Percentiles rank a stretch among this genome's conserved stretches.
These are phyloP conservation scores for Ceratocystis cubensis DNA, from an alignment of 2,329 filamentous ascomycete genomes.

Conservation along the genomic window DNA sequence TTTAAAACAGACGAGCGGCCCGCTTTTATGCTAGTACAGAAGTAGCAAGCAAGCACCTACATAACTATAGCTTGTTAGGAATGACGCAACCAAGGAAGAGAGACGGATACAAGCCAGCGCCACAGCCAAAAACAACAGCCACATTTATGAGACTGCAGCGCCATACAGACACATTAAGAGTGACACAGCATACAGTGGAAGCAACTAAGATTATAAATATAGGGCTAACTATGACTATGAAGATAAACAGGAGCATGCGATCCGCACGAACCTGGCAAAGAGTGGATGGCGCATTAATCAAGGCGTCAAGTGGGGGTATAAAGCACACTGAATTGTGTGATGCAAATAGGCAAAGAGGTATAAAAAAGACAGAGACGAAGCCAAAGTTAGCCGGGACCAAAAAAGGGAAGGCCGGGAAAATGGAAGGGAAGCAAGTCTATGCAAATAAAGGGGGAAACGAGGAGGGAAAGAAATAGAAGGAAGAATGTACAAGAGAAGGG, in stretches of 20 bases:
- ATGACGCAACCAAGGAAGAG: background rate
- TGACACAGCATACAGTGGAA: background rate
- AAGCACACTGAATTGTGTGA: background rate
- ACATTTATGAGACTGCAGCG: background rate
- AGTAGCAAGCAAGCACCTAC: too few species aligned
- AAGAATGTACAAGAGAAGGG: background rate
- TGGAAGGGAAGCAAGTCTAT: background rate
- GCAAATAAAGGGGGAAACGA: background rate
- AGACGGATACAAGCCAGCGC: background rate
- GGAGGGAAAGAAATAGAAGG: background rate
- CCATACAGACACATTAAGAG: background rate
- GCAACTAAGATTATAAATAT: constrained; percentile 8
- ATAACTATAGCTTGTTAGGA: background rate
- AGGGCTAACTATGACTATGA: constrained; percentile 4
- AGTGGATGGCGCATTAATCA: background rate
- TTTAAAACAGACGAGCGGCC: background rate
- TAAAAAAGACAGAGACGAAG: background rate
- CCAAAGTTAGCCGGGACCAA: background rate
- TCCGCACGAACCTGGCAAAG: background rate
- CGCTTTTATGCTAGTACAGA: background rate
- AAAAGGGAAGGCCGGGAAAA: background rate
- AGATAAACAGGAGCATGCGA: background rate
- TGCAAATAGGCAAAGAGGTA: background rate
- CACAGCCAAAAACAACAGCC: background rate
- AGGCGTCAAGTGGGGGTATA: background rate